Percentiles rank a stretch among this genome's conserved stretches.
phyloP scores from a whole-genome alignment of 805 yeast genomes.

The Candida adriatica region DNA sequence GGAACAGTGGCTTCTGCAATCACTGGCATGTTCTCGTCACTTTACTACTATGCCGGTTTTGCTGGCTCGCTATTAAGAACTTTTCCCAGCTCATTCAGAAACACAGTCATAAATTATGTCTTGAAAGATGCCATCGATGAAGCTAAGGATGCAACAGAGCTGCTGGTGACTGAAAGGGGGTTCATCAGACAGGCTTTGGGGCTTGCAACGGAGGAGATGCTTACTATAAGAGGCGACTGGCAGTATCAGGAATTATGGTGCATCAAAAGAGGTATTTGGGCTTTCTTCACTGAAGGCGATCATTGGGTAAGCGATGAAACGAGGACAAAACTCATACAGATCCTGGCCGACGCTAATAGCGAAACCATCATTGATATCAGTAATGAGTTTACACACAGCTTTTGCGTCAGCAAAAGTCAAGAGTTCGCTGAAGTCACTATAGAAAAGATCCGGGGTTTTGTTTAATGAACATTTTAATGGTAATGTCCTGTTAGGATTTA shows the following conservation, averaged over 20 bases:
- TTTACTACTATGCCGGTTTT: constrained; percentile 28
- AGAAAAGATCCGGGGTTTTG: constrained; percentile 5
- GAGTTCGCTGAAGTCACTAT: constrained; percentile 38
- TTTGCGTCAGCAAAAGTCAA: constrained; percentile 49
- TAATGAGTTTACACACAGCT: constrained; percentile 45
- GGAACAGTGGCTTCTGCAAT: constrained; percentile 29
- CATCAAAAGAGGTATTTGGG: constrained; percentile 35
- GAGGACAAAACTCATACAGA: constrained; percentile 33
- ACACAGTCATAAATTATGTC: constrained; percentile 2
- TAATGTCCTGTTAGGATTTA: no score
- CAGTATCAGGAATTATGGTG: constrained; percentile 45
- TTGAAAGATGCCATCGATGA: constrained; percentile 9
- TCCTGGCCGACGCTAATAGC: constrained; percentile 27
- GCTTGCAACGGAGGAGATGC: constrained; percentile 57
- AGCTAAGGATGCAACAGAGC: constrained; percentile 30
- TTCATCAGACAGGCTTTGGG: constrained; percentile 49
- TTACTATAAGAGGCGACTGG: constrained; percentile 39
- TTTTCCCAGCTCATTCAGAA: constrained; percentile 21
- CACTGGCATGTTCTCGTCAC: constrained; percentile 19
- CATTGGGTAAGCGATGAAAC: constrained; percentile 58
- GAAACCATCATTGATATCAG: constrained; percentile 27
- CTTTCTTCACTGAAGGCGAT: constrained; percentile 50
- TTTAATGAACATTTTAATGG: no score
- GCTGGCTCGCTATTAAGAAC: constrained; percentile 19
- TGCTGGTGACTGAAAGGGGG: constrained; percentile 33